Evolutionary conservation across 2,329 filamentous ascomycete species (phyloP), one percentile per base, ranked within the genome.

Genomic region (Knufia petricola): DNA sequence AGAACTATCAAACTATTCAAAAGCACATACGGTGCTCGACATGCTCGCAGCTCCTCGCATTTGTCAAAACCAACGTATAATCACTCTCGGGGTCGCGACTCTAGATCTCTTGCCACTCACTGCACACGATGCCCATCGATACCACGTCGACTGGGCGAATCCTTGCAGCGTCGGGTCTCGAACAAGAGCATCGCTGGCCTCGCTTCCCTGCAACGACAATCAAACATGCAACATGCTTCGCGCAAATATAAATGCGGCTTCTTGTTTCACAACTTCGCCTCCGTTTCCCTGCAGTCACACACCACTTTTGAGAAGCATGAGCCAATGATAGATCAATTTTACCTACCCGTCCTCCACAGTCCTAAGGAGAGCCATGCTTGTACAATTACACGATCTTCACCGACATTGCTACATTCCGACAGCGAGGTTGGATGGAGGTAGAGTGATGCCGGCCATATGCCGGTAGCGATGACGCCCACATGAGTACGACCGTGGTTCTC

Each of bases 231-330:
- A n/a, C 13, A 37, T 12, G 17, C 17, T 4, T 39, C 37, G 37
- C 37, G 10, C 21, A 39, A 21, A 39, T 12, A 39, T 39, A 6
- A 31, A 20, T 44, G 41, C 24, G 34, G 41, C 41, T 32, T n/a
- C n/a, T 20, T 44, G 41, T 44, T 44, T 44, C 26, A 44, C 41
- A 31, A 31, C 4, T 12, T 32, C n/a, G 24, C 41, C 31, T 19
- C 28, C 12, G 20, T 20, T 28, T n/a, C 19, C 9, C 41, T 28
- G 24, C 13, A 20, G 24, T 4, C 4, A 9, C 24, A 32, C 10
- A 36, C 32, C 4, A 36, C 13, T 8, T 36, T n/a, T n/a, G 4
- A 17, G 32, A 17, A 17, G 7, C 6, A 4, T 13, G 32, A 36
- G 32, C 32, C 32, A 36, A 40, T 40, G 10, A 24, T 9, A 17